These are phyloP conservation scores for Yamadazyma oceani DNA, from an alignment of 1,139 yeast species.

Conservation along the genomic window DNA sequence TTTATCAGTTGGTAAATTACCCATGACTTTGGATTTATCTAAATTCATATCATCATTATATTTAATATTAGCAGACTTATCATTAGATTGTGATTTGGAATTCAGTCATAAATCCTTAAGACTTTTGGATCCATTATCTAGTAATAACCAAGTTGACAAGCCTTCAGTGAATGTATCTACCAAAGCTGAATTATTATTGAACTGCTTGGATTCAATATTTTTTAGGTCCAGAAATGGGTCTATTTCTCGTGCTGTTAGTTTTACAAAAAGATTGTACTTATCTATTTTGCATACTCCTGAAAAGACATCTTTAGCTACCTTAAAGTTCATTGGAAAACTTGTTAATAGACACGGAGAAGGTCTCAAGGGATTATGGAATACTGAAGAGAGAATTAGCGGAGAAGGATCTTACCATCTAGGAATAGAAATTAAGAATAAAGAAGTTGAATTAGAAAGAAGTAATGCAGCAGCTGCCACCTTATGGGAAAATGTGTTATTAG, in stretches of 20 bases:
- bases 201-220: slow-evolving; percentile 78
- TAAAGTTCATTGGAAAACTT: slow-evolving; percentile 77
- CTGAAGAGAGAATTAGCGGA: slow-evolving; percentile 75
- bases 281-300: slow-evolving; percentile 78
- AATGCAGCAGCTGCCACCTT: slow-evolving; percentile 86
- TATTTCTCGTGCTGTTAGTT: slow-evolving; percentile 72
- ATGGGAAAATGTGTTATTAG: slow-evolving; percentile 82
- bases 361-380: slow-evolving; percentile 72
- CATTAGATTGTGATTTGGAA: slow-evolving; percentile 82
- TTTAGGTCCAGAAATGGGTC: slow-evolving; percentile 77
- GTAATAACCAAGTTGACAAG: slow-evolving; percentile 36
- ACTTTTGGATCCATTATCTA: slow-evolving; percentile 69
- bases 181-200: slow-evolving; percentile 77
- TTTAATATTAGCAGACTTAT: slow-evolving; percentile 59
- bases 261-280: slow-evolving; percentile 75
- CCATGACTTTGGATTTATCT: slow-evolving; percentile 64
- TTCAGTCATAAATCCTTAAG: slow-evolving; percentile 79
- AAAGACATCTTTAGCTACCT: slow-evolving; percentile 73
- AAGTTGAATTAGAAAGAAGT: slow-evolving; percentile 65
- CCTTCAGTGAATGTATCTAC: slow-evolving; percentile 86
- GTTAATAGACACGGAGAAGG: slow-evolving; percentile 65
- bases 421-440: slow-evolving; percentile 47
- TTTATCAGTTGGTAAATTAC: slow-evolving; percentile 52
- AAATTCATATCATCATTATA: slow-evolving; percentile 76
- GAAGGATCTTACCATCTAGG: slow-evolving; percentile 72